These are phyloP conservation scores for Aspergillus jensenii DNA, from an alignment of 2,329 filamentous ascomycete species.

Conservation along the genomic window DNA sequence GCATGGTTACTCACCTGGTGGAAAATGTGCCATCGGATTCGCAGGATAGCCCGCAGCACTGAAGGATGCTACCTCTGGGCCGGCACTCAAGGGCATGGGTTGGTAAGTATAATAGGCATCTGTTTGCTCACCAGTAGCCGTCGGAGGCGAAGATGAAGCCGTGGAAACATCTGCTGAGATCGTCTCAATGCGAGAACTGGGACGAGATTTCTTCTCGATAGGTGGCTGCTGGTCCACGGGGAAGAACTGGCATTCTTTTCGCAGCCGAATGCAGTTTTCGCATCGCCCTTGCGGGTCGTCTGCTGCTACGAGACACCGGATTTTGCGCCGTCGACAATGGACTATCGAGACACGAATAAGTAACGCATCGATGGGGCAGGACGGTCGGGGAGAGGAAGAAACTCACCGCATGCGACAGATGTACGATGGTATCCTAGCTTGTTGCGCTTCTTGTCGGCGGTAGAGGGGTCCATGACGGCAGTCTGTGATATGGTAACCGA, in stretches of 20 bases:
- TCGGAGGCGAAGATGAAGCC: constrained; percentile 50
- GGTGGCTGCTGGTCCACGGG: constrained; percentile 77
- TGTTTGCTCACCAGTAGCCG: constrained; percentile 30
- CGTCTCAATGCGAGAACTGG: constrained; percentile 45
- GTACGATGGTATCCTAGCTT: constrained; percentile 95
- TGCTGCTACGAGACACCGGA: constrained; percentile 77
- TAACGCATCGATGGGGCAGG: not conserved
- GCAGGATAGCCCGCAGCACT: constrained; percentile 30
- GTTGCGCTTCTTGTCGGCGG: constrained; percentile 72
- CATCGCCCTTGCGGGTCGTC: constrained; percentile 75
- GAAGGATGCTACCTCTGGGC: constrained; percentile 35
- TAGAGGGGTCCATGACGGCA: constrained; percentile 37
- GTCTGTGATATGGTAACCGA: constrained; percentile 32
- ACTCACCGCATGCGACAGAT: constrained; percentile 92
- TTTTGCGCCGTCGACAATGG: constrained; percentile 90
- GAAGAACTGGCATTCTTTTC: constrained; percentile 91
- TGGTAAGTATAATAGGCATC: constrained; percentile 40
- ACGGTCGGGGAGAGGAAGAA: not conserved
- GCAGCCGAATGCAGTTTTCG: constrained; percentile 87
- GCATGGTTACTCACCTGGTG: constrained; percentile 32
- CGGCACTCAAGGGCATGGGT: constrained; percentile 34
- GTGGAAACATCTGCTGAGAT: constrained; percentile 47
- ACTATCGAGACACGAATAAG: constrained; percentile 52
- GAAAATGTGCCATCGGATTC: constrained; percentile 35
- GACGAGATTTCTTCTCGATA: constrained; percentile 48